These are phyloP conservation scores for Teratosphaeria viscida DNA, from an alignment of 2,329 filamentous ascomycete species.

Conservation along the genomic window DNA sequence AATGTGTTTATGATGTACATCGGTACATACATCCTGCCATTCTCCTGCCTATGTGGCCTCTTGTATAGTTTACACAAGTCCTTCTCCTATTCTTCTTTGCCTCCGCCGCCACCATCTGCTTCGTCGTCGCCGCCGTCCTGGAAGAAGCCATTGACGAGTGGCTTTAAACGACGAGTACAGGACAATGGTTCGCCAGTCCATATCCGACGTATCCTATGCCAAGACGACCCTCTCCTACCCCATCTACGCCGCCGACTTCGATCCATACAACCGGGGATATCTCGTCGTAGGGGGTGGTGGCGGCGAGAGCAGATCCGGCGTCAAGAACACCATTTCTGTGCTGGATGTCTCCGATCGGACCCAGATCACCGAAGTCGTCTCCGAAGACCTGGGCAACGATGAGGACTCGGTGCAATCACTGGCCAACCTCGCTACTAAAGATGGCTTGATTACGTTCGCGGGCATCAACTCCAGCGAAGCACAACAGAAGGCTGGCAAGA, in stretches of 20 bases:
- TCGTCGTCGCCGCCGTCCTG: background rate
- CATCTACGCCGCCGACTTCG: conserved; percentile 79
- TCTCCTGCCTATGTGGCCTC: background rate
- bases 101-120: background rate
- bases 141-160: background rate
- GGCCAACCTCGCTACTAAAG: conserved; percentile 52
- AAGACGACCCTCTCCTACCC: conserved; percentile 68
- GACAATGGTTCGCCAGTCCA: background rate
- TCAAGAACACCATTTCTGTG: conserved; percentile 75
- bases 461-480: conserved; percentile 74
- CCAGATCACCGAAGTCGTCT: conserved; percentile 52
- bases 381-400: conserved; percentile 67
- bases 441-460: conserved; percentile 50
- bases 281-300: conserved; percentile 81
- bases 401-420: conserved; percentile 86
- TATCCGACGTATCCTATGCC: conserved; percentile 33
- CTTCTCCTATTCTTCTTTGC: background rate
- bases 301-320: conserved; percentile 68
- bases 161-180: background rate
- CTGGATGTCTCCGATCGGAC: conserved; percentile 61
- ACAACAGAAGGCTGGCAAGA: conserved; percentile 64
- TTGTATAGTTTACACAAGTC: background rate
- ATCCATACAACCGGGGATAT: conserved; percentile 64
- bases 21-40: background rate
- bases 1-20: background rate